Evolutionary conservation across 208 protist genomes (phyloP).

Genomic region (Naegleria gruberi): DNA sequence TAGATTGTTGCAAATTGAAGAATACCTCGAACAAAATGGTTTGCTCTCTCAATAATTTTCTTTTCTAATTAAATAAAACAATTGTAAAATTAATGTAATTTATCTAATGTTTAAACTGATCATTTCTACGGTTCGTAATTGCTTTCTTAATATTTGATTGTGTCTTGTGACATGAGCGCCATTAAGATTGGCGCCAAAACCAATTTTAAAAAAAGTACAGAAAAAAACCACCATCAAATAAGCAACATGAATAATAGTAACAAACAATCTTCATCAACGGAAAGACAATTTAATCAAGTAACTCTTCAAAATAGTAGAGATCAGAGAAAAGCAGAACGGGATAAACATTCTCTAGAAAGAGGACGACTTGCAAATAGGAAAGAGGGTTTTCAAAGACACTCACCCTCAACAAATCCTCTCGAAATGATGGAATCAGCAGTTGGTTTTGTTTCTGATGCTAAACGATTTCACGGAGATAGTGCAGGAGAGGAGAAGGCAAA

Average conservation of each 20-base stretch:
- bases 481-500: background rate
- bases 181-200: too few species aligned
- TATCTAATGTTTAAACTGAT: too few species aligned
- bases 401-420: background rate
- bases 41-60: background rate
- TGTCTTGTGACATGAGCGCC: too few species aligned
- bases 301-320: background rate
- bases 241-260: too few species aligned
- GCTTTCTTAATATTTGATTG: too few species aligned
- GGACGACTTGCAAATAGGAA: background rate
- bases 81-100: too few species aligned
- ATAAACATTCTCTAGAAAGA: background rate
- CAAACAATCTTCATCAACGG: too few species aligned
- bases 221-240: too few species aligned
- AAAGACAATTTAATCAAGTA: background rate
- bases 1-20: conserved; percentile 21
- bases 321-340: background rate
- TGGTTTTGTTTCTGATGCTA: background rate
- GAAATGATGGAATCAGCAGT: background rate
- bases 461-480: background rate
- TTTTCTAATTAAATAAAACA: too few species aligned
- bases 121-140: too few species aligned
- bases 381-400: conserved; percentile 13
- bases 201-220: too few species aligned
- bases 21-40: background rate